Conservation (phyloP, 225 moss, liverwort and hornwort genomes). For the Straminergon stramineum region DNA sequence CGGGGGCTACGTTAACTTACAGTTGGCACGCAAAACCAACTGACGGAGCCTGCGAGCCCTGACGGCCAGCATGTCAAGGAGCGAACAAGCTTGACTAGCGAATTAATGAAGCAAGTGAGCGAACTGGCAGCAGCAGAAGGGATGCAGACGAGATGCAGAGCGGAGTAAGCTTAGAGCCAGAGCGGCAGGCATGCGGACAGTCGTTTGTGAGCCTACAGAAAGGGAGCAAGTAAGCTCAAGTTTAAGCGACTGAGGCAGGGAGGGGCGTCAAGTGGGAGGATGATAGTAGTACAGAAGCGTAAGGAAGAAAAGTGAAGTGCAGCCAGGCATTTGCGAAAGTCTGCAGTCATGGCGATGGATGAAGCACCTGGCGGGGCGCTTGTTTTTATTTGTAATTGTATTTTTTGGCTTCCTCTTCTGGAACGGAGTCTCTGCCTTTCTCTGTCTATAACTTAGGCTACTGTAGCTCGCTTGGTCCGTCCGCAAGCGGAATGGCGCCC, state of each 20-base stretch:
- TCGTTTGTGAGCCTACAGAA: not conserved
- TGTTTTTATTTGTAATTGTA: not conserved
- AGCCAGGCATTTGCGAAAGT: not conserved
- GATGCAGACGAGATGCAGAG: not conserved
- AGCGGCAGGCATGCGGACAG: not conserved
- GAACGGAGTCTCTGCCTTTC: not conserved
- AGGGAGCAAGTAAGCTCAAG: not conserved
- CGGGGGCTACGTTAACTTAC: not conserved
- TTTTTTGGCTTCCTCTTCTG: not conserved
- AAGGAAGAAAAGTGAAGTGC: not conserved
- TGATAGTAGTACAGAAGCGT: not conserved
- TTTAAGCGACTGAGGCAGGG: not conserved
- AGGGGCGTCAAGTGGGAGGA: not conserved
- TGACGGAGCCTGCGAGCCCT: not conserved
- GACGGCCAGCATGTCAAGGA: constrained; percentile 21
- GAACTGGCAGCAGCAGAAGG: constrained; percentile 4
- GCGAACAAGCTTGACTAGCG: constrained; percentile 1
- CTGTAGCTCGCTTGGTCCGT: not conserved
- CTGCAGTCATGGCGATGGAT: not conserved
- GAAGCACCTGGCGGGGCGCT: not conserved
- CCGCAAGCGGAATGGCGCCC: not conserved
- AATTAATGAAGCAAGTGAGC: constrained; percentile 25
- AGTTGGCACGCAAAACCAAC: constrained; percentile 12
- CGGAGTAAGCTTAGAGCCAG: not conserved
- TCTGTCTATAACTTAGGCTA: no score